Evolutionary conservation across 2,329 filamentous ascomycete genomes (phyloP).

Genomic region (Sclerotinia subarctica): DNA sequence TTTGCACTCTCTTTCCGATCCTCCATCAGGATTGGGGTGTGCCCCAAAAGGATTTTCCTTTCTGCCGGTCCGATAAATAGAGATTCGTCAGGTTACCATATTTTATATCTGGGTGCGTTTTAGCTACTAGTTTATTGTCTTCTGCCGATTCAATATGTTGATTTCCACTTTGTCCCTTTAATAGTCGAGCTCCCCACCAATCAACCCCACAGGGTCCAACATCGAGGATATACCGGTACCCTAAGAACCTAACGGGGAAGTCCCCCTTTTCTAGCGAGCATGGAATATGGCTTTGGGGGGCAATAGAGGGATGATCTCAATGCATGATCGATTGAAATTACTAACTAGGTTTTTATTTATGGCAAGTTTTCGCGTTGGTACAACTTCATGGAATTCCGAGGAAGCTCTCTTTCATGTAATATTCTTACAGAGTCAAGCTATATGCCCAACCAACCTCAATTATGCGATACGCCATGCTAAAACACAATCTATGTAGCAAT

Average conservation of each 20-base stretch:
- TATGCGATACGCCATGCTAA: slow-evolving; percentile 32
- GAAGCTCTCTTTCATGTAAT: slow-evolving; percentile 27
- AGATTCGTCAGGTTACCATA: neutral
- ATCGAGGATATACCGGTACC: slow-evolving; percentile 9
- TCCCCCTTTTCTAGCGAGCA: slow-evolving; percentile 21
- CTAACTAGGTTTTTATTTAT: neutral
- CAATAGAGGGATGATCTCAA: slow-evolving; percentile 6
- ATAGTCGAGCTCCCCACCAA: neutral
- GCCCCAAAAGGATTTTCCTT: neutral
- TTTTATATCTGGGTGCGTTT: neutral
- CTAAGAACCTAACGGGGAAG: neutral
- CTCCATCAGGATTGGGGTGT: neutral
- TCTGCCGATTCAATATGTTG: slow-evolving; percentile 8
- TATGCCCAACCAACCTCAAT: slow-evolving; percentile 27
- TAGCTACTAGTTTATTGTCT: slow-evolving; percentile 1
- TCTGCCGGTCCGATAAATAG: slow-evolving; percentile 1
- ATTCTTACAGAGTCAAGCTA: slow-evolving; percentile 35
- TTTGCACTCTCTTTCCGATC: neutral
- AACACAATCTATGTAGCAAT: slow-evolving; percentile 26
- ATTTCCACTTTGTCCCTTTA: neutral
- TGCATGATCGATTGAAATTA: neutral
- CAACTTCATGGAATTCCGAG: slow-evolving; percentile 1
- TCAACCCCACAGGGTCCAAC: slow-evolving; percentile 12
- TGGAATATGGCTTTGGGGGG: neutral
- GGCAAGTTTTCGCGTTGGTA: neutral